Evolutionary conservation across 306 rosid genomes (phyloP).

Genomic region (Sindora glabra): DNA sequence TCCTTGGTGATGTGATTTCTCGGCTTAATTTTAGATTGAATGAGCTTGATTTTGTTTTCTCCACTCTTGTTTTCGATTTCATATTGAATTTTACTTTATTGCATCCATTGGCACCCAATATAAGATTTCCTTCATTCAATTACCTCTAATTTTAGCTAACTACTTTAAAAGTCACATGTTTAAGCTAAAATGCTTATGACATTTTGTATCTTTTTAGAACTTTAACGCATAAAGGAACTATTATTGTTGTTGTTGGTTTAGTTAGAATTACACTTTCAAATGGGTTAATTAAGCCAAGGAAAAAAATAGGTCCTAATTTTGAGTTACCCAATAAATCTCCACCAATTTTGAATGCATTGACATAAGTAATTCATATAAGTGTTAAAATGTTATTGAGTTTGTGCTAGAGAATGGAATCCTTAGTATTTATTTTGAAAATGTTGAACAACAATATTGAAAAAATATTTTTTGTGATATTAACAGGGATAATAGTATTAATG

Average conservation of each 20-base stretch:
- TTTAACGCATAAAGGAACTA: conserved; percentile 58
- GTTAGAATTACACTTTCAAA: conserved; percentile 75
- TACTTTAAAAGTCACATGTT: conserved; percentile 93
- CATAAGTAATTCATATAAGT: conserved; percentile 94
- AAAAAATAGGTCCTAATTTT: conserved; percentile 78
- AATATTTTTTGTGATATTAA: conserved; percentile 73
- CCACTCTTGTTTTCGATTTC: conserved; percentile 92
- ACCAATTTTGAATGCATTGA: conserved; percentile 63
- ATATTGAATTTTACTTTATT: conserved; percentile 83
- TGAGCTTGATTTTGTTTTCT: conserved; percentile 94
- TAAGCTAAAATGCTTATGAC: conserved; percentile 59
- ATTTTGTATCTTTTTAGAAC: conserved; percentile 58
- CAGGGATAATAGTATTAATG: conserved; percentile 77
- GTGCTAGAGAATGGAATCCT: conserved; percentile 64
- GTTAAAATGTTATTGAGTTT: conserved; percentile 68
- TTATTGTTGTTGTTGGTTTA: conserved; percentile 72
- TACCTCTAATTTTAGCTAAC: conserved; percentile 59
- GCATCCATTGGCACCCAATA: conserved; percentile 81
- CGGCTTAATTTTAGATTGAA: conserved; percentile 94
- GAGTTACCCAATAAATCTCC: conserved; percentile 87
- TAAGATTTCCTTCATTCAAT: conserved; percentile 33
- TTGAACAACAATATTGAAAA: conserved; percentile 84
- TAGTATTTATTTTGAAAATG: conserved; percentile 65
- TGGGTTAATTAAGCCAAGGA: conserved; percentile 67
- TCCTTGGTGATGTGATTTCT: conserved; percentile 92